Evolutionary conservation across 352 stramenopile species (phyloP).

Genomic region (Phytophthora melonis): DNA sequence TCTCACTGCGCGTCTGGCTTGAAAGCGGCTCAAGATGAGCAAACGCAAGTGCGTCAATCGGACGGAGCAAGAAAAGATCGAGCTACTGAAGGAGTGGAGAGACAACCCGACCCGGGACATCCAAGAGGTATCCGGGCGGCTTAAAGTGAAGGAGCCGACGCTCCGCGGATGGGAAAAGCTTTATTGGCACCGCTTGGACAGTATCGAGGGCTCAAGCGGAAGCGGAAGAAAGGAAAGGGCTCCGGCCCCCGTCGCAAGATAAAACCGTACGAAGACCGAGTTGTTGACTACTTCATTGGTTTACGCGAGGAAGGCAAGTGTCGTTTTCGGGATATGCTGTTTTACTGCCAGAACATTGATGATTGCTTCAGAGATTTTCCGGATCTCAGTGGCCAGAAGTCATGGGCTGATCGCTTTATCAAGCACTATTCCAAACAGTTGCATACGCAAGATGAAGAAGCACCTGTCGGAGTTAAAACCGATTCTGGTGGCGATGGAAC

Average conservation of each 20-base stretch:
- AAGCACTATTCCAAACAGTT: neutral
- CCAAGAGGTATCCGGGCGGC: neutral
- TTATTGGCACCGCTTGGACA: neutral
- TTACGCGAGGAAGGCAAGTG: neutral
- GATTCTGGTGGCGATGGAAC: neutral
- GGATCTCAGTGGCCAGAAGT: neutral
- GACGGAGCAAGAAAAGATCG: neutral
- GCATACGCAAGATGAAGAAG: neutral
- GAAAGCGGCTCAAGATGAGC: neutral
- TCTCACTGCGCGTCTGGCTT: too few species aligned
- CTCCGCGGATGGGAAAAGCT: neutral
- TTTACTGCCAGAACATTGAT: conserved; percentile 1
- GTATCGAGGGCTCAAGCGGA: neutral
- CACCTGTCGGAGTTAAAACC: neutral
- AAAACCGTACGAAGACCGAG: neutral
- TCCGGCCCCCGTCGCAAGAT: neutral
- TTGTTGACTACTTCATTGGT: neutral
- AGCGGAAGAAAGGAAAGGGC: neutral
- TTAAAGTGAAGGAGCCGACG: neutral
- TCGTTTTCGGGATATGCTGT: neutral
- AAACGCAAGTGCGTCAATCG: neutral
- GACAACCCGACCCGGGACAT: neutral
- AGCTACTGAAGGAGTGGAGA: neutral
- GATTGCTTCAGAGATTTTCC: neutral
- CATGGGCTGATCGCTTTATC: neutral